These are phyloP conservation scores for Cardiospermum halicacabum DNA, from an alignment of 345 rosid species.

Conservation along the genomic window DNA sequence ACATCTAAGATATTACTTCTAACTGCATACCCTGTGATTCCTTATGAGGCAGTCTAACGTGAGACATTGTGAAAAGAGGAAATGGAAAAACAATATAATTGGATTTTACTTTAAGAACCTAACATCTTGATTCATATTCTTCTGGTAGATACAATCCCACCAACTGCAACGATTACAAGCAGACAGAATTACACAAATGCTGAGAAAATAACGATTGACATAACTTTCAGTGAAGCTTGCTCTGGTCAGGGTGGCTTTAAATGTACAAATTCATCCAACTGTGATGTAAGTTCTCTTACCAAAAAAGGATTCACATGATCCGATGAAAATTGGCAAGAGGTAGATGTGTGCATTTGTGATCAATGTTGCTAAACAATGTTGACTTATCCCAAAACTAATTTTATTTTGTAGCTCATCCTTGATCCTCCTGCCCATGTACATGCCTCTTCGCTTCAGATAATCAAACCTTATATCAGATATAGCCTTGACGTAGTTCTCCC, in stretches of 20 bases:
- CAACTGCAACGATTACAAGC: slow-evolving; percentile 43
- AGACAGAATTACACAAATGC: slow-evolving; percentile 37
- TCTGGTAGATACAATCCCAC: slow-evolving; percentile 36
- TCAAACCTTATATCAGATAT: slow-evolving; percentile 30
- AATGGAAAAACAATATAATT: background rate
- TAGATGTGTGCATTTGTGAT: background rate
- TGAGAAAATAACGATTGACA: slow-evolving; percentile 30
- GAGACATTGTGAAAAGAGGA: background rate
- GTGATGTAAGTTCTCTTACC: slow-evolving; percentile 30
- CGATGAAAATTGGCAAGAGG: background rate
- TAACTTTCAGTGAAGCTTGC: slow-evolving; percentile 47
- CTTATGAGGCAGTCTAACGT: background rate
- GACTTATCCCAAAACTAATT: background rate
- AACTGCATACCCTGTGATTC: background rate
- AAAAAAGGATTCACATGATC: background rate
- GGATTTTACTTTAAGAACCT: background rate
- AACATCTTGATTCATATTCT: slow-evolving; percentile 1
- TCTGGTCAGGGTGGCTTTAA: slow-evolving; percentile 42
- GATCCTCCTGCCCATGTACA: slow-evolving; percentile 36
- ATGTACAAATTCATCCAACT: slow-evolving; percentile 43
- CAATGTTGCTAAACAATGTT: background rate
- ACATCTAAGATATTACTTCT: background rate
- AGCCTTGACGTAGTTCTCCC: slow-evolving; percentile 28
- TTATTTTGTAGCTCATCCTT: slow-evolving; percentile 28
- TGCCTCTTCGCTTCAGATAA: slow-evolving; percentile 27